Base-by-base conservation (phyloP, 116 monocot species). In the Papilionanthe hybrid region DNA sequence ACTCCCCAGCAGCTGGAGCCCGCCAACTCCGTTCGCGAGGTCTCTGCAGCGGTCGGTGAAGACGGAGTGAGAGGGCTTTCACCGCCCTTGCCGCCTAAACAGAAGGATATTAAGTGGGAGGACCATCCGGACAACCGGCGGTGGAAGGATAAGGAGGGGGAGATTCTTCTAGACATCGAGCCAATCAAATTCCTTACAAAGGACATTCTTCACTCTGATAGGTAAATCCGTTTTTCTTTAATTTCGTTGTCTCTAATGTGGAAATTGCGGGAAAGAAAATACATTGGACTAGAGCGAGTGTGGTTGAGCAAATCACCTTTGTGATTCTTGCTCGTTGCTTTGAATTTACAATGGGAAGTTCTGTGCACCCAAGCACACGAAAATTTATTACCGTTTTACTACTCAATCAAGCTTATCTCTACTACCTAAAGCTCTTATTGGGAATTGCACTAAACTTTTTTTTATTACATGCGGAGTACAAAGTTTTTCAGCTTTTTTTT, bases 191-290 rank as follows among this genome's bases (percentile, higher is more conserved):
- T 75, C 76, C 87, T 87, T 73, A 79, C 82, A 71, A 93, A 93
- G 83, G 83, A 91, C 17, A 96, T 96, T 72, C 88, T 93, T 43
- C 93, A 93, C 69, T 91, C 93, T 48, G 37, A 78, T 58, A 87
- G 91, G 89, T 89, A 69, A 18, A 27, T 42, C 20, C 7, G 43
- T 18, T 53, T 29, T n/a, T 73, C 20, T 20, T 9, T n/a, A n/a
- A n/a, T n/a, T 29, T 71, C 15, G 17, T 18, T n/a, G 6, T 23
- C 27, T 65, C 25, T 65, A 65, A 27, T 65, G n/a, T 53, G 13
- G 53, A 17, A 53, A 53, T 53, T 53, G 18, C 53, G 17, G 53
- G 2, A 17, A 53, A 18, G 13, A 15, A 53, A 53, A 15, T 53
- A 53, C 17, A 18, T 53, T 53, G 53, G 4, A 17, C 18, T 13